A percentile compares a stretch with the other conserved stretches of the same genome.
Evolutionary conservation across 768 basidiomycete genomes (phyloP).

Genomic region (Psilocybe sp.): DNA sequence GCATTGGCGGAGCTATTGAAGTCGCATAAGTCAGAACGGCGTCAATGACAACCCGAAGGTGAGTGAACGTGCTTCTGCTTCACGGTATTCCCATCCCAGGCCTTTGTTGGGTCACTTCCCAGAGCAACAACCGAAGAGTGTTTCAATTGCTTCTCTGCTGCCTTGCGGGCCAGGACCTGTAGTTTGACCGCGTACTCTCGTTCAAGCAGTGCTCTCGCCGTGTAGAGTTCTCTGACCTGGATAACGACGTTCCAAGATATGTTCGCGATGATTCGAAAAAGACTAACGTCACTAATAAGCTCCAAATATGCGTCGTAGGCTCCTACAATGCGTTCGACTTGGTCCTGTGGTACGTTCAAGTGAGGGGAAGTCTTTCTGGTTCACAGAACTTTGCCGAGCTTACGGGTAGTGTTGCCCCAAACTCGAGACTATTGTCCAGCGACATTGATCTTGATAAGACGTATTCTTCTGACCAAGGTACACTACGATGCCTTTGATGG

Average conservation of each 20-base stretch:
- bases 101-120: slow-evolving; percentile 67
- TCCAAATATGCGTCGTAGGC: slow-evolving; percentile 66
- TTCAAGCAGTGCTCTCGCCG: slow-evolving; percentile 64
- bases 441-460: too few species aligned
- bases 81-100: slow-evolving; percentile 49
- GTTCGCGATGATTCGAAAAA: background rate
- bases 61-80: slow-evolving; percentile 46
- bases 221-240: slow-evolving; percentile 73
- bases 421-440: too few species aligned
- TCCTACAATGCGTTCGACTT: slow-evolving; percentile 60
- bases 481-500: too few species aligned
- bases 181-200: slow-evolving; percentile 78
- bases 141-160: slow-evolving; percentile 68
- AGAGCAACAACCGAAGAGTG: slow-evolving; percentile 52
- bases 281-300: slow-evolving; percentile 59
- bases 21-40: slow-evolving; percentile 2
- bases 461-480: too few species aligned
- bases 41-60: slow-evolving; percentile 2
- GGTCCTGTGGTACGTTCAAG: slow-evolving; percentile 45
- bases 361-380: too few species aligned
- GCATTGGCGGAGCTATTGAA: slow-evolving; percentile 60
- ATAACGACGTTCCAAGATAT: background rate
- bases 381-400: too few species aligned
- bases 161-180: slow-evolving; percentile 61
- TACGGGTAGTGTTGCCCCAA: too few species aligned